Base-by-base conservation (phyloP, 2,329 filamentous ascomycete species). In the Diplodia corticola region DNA sequence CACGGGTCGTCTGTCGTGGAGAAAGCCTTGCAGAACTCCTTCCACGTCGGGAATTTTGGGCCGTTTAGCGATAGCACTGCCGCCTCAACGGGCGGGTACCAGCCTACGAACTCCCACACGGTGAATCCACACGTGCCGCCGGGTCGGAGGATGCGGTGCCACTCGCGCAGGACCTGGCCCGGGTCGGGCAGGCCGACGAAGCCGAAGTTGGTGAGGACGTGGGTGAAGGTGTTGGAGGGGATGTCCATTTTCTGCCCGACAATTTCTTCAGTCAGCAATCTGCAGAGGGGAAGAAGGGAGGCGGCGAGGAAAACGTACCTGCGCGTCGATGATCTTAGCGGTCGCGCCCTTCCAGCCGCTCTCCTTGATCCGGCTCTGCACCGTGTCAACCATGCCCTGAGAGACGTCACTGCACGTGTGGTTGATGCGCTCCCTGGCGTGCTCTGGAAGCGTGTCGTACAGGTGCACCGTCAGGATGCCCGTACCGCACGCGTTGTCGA, bases 91-190 rank as follows among this genome's bases (percentile, higher is more conserved):
- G 35, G 35, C 4, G 49, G 20, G 55, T 37, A 65, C 66, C 66
- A 67, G 55, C 53, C 66, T 3, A 61, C 40, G 7, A 4, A 10
- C 20, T 61, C 26, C 66, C 66, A 67, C 48, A 66, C 0, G 88
- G 89, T 46, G 86, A 86, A 7, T 84, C 85, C 5, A 85, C 85
- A 64, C 82, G 83, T 0, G 80, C 81, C 7, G 87, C 86, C 1
- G 89, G 91, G 72, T 87, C 86, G 1, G 82, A 83, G 55, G 74
- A 76, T 4, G 81, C 81, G 66, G 28, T 44, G 35, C 26, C 28
- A 30, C 26, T 67, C 66, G 5, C 15, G 7, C 28, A 80, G 68
- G 4, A 77, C 79, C 7, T 68, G 71, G 5, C 77, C 73, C 0
- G 82, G 78, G 24, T 81, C 69, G 0, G 82, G 80, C 15, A 84